Evolutionary conservation across 1,284 basidiomycete species (phyloP).

Genomic region (Uromyces viciae-fabae): DNA sequence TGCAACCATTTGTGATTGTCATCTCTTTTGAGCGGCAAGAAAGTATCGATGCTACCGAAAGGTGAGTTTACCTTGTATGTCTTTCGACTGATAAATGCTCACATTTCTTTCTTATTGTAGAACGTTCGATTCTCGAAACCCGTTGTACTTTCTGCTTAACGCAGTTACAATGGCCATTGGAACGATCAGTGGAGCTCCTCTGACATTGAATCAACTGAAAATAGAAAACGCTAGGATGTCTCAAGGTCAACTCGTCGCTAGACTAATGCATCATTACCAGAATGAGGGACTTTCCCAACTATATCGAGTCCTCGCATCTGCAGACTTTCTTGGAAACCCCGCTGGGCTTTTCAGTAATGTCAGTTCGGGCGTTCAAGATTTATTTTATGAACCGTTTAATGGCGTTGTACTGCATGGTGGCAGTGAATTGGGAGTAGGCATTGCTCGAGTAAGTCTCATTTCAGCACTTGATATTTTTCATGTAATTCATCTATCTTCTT

Average conservation of each 20-base stretch:
- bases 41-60: slow-evolving; percentile 83
- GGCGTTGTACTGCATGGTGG: slow-evolving; percentile 97
- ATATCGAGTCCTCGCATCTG: slow-evolving; percentile 91
- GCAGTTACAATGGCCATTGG: slow-evolving; percentile 95
- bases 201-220: slow-evolving; percentile 88
- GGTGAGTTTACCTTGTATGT: slow-evolving; percentile 61
- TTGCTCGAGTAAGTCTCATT: slow-evolving; percentile 74
- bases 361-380: slow-evolving; percentile 95
- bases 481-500: neutral
- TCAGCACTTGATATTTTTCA: no score
- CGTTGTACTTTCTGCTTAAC: slow-evolving; percentile 87
- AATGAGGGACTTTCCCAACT: slow-evolving; percentile 91
- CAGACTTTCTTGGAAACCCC: slow-evolving; percentile 79
- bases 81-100: neutral
- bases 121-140: slow-evolving; percentile 79
- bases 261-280: slow-evolving; percentile 87
- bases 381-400: slow-evolving; percentile 98
- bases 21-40: slow-evolving; percentile 97
- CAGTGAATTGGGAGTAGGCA: slow-evolving; percentile 90
- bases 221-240: slow-evolving; percentile 92
- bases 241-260: slow-evolving; percentile 73
- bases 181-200: slow-evolving; percentile 93
- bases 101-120: neutral
- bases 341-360: slow-evolving; percentile 98
- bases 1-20: slow-evolving; percentile 88